Evolutionary conservation across 1,284 basidiomycete genomes (phyloP), one percentile per base, ranked within the genome.

Genomic region (Termitomyces sp.): DNA sequence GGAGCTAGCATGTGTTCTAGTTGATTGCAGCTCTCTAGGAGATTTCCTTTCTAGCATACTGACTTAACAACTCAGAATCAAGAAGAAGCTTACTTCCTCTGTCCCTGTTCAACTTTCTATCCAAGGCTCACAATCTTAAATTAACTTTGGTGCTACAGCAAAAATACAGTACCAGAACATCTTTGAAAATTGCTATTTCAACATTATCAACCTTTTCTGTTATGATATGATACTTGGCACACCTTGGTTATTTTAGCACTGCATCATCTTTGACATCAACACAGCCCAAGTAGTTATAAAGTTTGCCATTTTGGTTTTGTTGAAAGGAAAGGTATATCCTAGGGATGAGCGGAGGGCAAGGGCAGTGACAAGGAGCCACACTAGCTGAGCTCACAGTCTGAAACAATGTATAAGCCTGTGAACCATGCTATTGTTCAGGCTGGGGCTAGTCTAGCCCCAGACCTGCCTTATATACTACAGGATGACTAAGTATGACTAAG

Each of bases 271-370:
- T 41, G 19, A 19, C 0, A 41, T 41, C 19, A 41, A 41, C 8
- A 19, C 19, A 0, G 10, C 39, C 0, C 1, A 5, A 5, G 19
- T 41, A 3, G 10, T 41, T 0, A 12, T 41, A 1, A 19, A 10
- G 2, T 41, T n/a, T n/a, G n/a, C n/a, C n/a, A 1, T 0, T 2
- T 0, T 12, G 21, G 1, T 12, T 4, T 19, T 10, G 0, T 6
- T 41, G 1, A 2, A 13, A 2, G 19, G 19, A 0, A 24, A 1
- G 19, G 39, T 0, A 12, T 41, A 3, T 10, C 10, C 0, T 5
- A 21, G 8, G n/a, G n/a, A n/a, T n/a, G n/a, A n/a, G n/a, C n/a
- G n/a, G n/a, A n/a, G n/a, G n/a, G n/a, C n/a, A n/a, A n/a, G n/a
- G n/a, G n/a, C n/a, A n/a, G n/a, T n/a, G n/a, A n/a, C n/a, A n/a